Conservation (phyloP, 1,284 basidiomycete species). For the Marasmius oreades region DNA sequence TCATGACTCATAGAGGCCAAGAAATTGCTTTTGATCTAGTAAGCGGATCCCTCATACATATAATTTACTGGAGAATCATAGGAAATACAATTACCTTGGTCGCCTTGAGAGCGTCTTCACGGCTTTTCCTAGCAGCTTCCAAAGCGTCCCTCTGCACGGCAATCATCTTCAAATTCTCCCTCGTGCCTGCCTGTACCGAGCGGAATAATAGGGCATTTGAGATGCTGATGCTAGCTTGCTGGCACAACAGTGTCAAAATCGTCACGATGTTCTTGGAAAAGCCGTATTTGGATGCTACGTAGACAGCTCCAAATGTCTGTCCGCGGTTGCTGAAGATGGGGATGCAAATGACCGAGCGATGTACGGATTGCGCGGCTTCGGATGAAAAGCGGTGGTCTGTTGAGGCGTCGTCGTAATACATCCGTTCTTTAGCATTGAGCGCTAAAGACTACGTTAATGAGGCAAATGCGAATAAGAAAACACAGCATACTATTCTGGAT, state of each 20-base stretch:
- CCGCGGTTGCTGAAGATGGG: slow-evolving; percentile 71
- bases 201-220: slow-evolving; percentile 70
- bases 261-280: slow-evolving; percentile 60
- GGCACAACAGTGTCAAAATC: slow-evolving; percentile 60
- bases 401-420: slow-evolving; percentile 57
- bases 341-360: slow-evolving; percentile 61
- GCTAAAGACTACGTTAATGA: slow-evolving; percentile 33
- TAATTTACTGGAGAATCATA: not conserved
- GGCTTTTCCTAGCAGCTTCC: slow-evolving; percentile 61
- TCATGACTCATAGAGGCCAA: slow-evolving; percentile 75
- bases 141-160: slow-evolving; percentile 61
- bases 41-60: not conserved
- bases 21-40: slow-evolving; percentile 70
- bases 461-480: not conserved
- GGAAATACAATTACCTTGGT: slow-evolving; percentile 48
- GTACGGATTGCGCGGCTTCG: slow-evolving; percentile 54
- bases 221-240: slow-evolving; percentile 72
- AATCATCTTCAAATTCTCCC: slow-evolving; percentile 73
- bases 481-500: slow-evolving; percentile 54
- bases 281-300: slow-evolving; percentile 58
- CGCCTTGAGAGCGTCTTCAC: slow-evolving; percentile 68
- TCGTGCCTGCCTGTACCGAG: slow-evolving; percentile 65
- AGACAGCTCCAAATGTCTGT: slow-evolving; percentile 56
- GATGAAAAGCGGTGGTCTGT: slow-evolving; percentile 62
- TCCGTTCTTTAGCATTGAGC: slow-evolving; percentile 58